Evolutionary conservation across 306 rosid species (phyloP).

Genomic region (Trichosanthes truncata): DNA sequence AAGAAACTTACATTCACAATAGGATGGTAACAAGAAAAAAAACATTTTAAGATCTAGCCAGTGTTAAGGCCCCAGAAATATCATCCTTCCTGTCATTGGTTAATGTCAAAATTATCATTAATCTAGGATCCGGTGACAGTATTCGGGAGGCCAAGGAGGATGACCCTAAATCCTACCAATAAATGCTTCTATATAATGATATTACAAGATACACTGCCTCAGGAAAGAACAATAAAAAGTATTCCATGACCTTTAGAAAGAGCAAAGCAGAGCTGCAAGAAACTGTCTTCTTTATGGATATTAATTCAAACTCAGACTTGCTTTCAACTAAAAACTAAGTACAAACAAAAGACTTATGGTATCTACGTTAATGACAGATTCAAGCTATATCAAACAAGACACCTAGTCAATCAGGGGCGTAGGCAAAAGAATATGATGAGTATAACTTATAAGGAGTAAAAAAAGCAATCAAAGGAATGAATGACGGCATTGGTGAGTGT

Average conservation of each 20-base stretch:
- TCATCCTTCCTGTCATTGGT: neutral
- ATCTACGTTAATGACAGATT: neutral
- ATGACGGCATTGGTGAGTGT: neutral
- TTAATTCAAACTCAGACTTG: neutral
- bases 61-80: neutral
- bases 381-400: neutral
- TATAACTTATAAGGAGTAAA: neutral
- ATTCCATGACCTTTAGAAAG: neutral
- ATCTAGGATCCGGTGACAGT: neutral
- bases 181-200: neutral
- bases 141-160: neutral
- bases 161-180: neutral
- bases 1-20: neutral
- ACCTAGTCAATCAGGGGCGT: neutral
- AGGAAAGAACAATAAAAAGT: neutral
- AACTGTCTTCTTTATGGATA: neutral
- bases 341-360: neutral
- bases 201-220: neutral
- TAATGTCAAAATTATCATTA: neutral
- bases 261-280: neutral
- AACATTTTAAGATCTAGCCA: neutral
- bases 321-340: neutral
- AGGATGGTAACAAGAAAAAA: neutral
- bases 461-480: neutral
- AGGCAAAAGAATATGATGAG: neutral